Evolutionary conservation across 2,329 filamentous ascomycete genomes (phyloP), one percentile per base, ranked within the genome.

Genomic region (Dactylellina haptotyla): DNA sequence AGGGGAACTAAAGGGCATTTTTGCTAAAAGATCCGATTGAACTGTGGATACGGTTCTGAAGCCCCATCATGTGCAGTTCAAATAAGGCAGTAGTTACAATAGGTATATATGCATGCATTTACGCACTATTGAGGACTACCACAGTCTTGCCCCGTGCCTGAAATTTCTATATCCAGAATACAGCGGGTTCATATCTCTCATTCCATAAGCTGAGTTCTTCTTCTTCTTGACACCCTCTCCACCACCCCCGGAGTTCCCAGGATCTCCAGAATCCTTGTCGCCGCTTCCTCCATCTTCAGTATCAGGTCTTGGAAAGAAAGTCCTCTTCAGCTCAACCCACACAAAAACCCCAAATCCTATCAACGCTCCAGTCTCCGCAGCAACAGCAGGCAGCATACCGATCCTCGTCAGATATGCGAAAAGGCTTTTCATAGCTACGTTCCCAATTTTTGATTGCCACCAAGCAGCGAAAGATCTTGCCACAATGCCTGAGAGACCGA

Each of bases 381-480:
- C 51, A 0, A n/a, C 41, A 2, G 67, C 67, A 10, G 67, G 67
- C 4, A 20, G 3, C 58, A 59, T 59, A 1, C 67, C 45, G 3
- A 66, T 34, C 4, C 56, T 69, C 26, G 67, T 67, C 14, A 66
- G 46, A 12, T n/a, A 72, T 23, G 67, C 59, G n/a, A 75, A 75
- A 16, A 75, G 56, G 32, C 56, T 75, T 18, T 39, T 56, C 3
- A 62, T 48, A 10, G 56, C 61, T 9, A 72, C 67, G 18, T 63
- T 26, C 1, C 71, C 71, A n/a, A 70, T 61, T 14, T 12, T 26
- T 16, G 71, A 48, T 28, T 63, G 67, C 66, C 59, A 66, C 1
- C 10, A 9, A 16, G 61, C 58, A 10, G 58, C 67, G 32, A 67
- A 45, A 34, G 39, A 62, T 4, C 62, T 48, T n/a, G 45, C 53